Evolutionary conservation across 805 yeast species (phyloP), one percentile per base, ranked within the genome.

Genomic region (Pichia ethanolica): DNA sequence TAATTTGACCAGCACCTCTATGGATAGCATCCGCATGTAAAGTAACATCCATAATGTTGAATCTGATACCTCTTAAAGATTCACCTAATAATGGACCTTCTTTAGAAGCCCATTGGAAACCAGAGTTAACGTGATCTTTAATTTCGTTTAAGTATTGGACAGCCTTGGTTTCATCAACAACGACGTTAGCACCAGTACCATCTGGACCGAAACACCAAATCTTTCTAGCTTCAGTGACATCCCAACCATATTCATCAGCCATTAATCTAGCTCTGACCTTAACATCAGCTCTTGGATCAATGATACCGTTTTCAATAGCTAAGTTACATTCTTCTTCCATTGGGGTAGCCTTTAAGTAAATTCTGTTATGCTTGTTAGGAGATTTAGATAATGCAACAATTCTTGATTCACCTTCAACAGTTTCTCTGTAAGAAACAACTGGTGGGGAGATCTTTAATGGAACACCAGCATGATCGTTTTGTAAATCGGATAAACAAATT

Each of bases 131-230:
- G 70, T 96, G 91, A 78, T 91, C 99, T 88, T 91, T 91, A 83
- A 93, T 93, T 83, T 91, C 99, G 75, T 81, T 75, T 79, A 91
- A 84, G 89, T 90, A 91, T 81, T 93, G 98, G 59, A 91, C 98
- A 70, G 99, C 99, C 91, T 91, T 91, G 71, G 98, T 91, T 79
- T 90, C 97, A 81, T 91, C 99, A 75, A 91, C 95, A 71, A 91
- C 97, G 71, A 93, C 76, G 82, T 91, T 91, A 69, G 99, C 90
- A 78, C 99, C 99, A 74, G 79, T 83, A 77, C 97, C 97, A 71
- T 91, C 99, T 73, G 99, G 98, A 81, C 99, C 99, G 89, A 91
- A 91, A 86, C 97, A 89, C 99, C 99, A 91, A 72, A 91, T 93
- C 93, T 93, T 91, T 86, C 99, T 90, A 78, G 97, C 99, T 72